These are phyloP conservation scores for Lanmaoa rubissima DNA, from an alignment of 768 basidiomycete genomes.

Conservation along the genomic window DNA sequence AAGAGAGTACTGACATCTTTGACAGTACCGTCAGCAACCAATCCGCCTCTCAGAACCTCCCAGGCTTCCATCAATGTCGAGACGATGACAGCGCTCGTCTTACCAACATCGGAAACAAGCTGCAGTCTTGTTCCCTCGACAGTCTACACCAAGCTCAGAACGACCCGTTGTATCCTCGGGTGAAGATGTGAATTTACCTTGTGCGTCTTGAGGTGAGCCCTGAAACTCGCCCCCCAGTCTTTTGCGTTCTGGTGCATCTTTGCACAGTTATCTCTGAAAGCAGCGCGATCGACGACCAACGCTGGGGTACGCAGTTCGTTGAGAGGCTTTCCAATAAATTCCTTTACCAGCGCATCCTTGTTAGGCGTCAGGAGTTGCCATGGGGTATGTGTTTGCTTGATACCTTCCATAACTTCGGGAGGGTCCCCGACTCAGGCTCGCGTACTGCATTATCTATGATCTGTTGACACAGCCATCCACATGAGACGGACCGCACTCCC, in stretches of 20 bases:
- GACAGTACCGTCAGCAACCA: constrained; percentile 69
- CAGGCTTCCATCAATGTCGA: constrained; percentile 86
- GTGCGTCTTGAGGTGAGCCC: constrained; percentile 85
- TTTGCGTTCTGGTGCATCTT: constrained; percentile 66
- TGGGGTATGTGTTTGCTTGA: constrained; percentile 48
- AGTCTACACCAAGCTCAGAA: constrained; percentile 45
- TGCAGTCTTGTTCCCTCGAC: constrained; percentile 73
- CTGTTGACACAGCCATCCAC: neutral
- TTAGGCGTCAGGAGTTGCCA: constrained; percentile 40
- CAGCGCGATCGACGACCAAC: constrained; percentile 68
- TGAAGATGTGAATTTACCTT: constrained; percentile 46
- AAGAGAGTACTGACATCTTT: constrained; percentile 62
- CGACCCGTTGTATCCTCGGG: neutral
- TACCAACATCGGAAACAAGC: constrained; percentile 51
- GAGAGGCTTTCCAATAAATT: constrained; percentile 59
- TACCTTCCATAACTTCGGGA: constrained; percentile 18
- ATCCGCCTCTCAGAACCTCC: constrained; percentile 62
- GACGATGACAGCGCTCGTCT: constrained; percentile 63
- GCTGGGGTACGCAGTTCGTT: constrained; percentile 70
- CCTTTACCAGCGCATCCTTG: constrained; percentile 48
- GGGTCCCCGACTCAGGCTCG: neutral
- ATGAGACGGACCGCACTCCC: constrained; percentile 2
- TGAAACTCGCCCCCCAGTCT: constrained; percentile 67
- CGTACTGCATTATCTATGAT: constrained; percentile 2
- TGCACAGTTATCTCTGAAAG: constrained; percentile 73